Conservation (phyloP, 2,329 filamentous ascomycete species). For the Didymella keratinophila region DNA sequence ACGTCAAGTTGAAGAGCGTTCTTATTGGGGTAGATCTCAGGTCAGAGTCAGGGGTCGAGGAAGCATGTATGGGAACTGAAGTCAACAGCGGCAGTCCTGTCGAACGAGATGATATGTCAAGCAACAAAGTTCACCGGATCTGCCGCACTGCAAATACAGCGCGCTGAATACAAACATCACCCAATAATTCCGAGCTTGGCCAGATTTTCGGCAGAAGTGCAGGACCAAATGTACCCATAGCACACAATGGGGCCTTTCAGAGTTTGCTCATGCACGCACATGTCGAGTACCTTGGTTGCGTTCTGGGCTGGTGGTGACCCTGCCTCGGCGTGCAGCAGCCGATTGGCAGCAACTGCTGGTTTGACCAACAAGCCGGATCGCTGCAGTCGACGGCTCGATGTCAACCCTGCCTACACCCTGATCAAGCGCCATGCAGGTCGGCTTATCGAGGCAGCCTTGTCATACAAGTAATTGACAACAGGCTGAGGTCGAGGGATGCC, state of each 20-base stretch:
- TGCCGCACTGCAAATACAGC: background rate
- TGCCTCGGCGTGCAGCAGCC: background rate
- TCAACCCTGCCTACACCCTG: slow-evolving; percentile 10
- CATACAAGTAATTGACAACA: background rate
- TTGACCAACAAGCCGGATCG: background rate
- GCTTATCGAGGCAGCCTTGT: slow-evolving; percentile 3
- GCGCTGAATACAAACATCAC: slow-evolving; percentile 3
- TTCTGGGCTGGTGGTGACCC: background rate
- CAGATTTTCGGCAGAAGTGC: background rate
- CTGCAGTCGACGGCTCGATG: slow-evolving; percentile 3
- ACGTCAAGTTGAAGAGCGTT: background rate
- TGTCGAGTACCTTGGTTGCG: slow-evolving; percentile 4
- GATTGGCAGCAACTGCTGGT: background rate
- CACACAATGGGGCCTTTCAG: background rate
- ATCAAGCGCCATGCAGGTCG: slow-evolving; percentile 1
- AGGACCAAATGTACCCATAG: background rate
- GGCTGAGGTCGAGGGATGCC: slow-evolving; percentile 6
- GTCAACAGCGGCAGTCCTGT: background rate
- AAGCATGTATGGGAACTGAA: background rate
- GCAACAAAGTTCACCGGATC: background rate
- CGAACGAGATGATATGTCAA: too few relatives aligned
- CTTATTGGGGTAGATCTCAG: background rate
- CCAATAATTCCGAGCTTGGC: background rate
- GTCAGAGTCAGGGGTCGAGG: background rate
- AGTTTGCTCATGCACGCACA: background rate